phyloP scores from a whole-genome alignment of 2,329 filamentous ascomycete species.

The Cladosporium oxysporum region DNA sequence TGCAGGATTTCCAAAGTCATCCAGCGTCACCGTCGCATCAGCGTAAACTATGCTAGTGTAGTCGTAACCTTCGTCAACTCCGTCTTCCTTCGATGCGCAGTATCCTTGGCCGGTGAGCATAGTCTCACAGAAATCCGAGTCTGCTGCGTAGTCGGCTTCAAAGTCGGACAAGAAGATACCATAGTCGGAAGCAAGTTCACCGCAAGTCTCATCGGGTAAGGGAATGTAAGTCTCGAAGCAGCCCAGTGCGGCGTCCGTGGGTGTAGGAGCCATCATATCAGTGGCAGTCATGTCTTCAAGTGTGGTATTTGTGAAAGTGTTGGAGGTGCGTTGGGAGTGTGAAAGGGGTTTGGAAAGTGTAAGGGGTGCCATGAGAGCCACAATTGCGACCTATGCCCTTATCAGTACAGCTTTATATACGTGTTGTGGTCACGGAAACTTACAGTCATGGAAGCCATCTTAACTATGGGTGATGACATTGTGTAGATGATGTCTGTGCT shows the following conservation, averaged over 20 bases:
- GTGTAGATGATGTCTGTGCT: neutral
- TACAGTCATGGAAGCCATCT: slow-evolving; percentile 14
- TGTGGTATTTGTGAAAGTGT: slow-evolving; percentile 19
- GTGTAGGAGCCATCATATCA: slow-evolving; percentile 10
- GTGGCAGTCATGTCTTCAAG: slow-evolving; percentile 15
- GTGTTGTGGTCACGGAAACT: neutral
- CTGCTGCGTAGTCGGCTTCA: slow-evolving; percentile 22
- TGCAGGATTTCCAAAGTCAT: slow-evolving; percentile 14
- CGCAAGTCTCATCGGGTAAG: slow-evolving; percentile 23
- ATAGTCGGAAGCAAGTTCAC: slow-evolving; percentile 22
- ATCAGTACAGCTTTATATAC: neutral
- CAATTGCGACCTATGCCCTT: slow-evolving; percentile 4
- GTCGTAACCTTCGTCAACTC: neutral
- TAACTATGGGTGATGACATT: neutral
- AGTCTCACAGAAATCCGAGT: slow-evolving; percentile 23
- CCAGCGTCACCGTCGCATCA: slow-evolving; percentile 19
- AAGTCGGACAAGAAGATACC: slow-evolving; percentile 23
- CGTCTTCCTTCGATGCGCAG: slow-evolving; percentile 19
- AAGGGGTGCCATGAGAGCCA: slow-evolving; percentile 15
- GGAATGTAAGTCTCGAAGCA: slow-evolving; percentile 18
- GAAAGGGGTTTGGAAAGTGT: slow-evolving; percentile 15
- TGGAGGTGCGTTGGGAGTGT: slow-evolving; percentile 14
- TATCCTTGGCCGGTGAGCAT: slow-evolving; percentile 24
- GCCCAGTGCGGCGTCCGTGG: slow-evolving; percentile 8
- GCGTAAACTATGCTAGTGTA: slow-evolving; percentile 13